Percentiles rank a stretch among this genome's conserved stretches.
These are phyloP conservation scores for Eragrostis nindensis DNA, from an alignment of 176 grass and related monocot genomes.

Conservation along the genomic window DNA sequence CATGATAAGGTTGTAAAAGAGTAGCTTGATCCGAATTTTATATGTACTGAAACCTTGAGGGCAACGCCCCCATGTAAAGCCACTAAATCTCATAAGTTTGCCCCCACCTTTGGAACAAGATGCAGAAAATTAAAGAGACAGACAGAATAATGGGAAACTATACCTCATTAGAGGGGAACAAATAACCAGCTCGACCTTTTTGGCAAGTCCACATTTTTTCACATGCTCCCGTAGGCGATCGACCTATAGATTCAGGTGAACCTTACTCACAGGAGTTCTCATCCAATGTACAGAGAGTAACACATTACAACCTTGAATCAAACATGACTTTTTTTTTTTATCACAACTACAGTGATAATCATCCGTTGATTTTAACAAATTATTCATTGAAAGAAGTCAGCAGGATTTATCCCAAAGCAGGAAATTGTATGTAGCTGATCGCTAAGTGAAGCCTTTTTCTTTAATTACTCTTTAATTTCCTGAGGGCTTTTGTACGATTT, in stretches of 20 bases:
- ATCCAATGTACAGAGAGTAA: no score
- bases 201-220: slow-evolving; percentile 52
- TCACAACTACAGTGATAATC: not conserved
- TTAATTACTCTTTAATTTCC: not conserved
- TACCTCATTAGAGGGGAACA: slow-evolving; percentile 89
- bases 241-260: slow-evolving; percentile 50
- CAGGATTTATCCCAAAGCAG: not conserved
- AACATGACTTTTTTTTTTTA: not conserved
- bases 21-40: not conserved
- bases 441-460: not conserved
- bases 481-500: not conserved
- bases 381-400: not conserved
- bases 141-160: not conserved
- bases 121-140: not conserved
- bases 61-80: not conserved
- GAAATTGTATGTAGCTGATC: no score
- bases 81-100: not conserved
- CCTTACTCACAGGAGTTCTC: not conserved
- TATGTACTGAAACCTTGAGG: not conserved
- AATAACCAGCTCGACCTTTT: slow-evolving; percentile 82
- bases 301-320: not conserved
- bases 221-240: slow-evolving; percentile 65
- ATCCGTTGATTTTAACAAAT: not conserved
- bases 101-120: not conserved
- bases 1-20: not conserved